phyloP scores from a whole-genome alignment of 768 basidiomycete genomes.

The Mycena indigotica region DNA sequence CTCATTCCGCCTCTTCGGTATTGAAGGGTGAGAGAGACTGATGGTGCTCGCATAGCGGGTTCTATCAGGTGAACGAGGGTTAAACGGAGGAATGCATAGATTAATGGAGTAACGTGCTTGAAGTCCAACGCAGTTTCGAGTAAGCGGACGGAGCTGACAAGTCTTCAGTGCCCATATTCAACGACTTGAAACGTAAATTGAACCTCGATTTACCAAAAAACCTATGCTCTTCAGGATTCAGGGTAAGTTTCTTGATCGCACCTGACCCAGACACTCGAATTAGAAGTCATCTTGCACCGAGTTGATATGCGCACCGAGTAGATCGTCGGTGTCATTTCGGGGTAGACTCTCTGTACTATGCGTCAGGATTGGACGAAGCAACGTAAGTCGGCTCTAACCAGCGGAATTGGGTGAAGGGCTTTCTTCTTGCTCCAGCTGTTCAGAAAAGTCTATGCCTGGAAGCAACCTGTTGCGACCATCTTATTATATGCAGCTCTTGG shows the following conservation, averaged over 20 bases:
- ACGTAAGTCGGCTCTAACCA: neutral
- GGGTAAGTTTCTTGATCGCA: conserved; percentile 37
- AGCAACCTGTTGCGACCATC: no score
- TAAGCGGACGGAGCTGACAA: conserved; percentile 49
- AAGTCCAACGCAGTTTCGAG: conserved; percentile 60
- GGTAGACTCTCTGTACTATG: conserved; percentile 37
- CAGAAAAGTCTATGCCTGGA: conserved; percentile 65
- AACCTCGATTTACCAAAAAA: conserved; percentile 53
- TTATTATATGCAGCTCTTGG: no score
- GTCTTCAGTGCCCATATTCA: neutral
- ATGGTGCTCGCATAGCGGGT: conserved; percentile 15
- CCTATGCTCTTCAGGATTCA: conserved; percentile 43
- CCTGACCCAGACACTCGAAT: no score
- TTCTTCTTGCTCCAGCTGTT: conserved; percentile 51
- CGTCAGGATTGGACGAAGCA: conserved; percentile 7
- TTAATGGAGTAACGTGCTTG: conserved; percentile 34
- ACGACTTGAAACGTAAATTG: neutral
- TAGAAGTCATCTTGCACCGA: conserved; percentile 30
- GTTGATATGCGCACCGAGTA: conserved; percentile 11
- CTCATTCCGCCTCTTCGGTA: conserved; percentile 42
- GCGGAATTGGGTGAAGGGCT: neutral
- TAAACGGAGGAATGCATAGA: neutral
- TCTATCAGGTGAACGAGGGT: no score
- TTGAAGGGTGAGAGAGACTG: conserved; percentile 16
- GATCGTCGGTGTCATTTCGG: conserved; percentile 40